Evolutionary conservation across 345 rosid species (phyloP), one percentile per base, ranked within the genome.

Genomic region (Murraya paniculata): DNA sequence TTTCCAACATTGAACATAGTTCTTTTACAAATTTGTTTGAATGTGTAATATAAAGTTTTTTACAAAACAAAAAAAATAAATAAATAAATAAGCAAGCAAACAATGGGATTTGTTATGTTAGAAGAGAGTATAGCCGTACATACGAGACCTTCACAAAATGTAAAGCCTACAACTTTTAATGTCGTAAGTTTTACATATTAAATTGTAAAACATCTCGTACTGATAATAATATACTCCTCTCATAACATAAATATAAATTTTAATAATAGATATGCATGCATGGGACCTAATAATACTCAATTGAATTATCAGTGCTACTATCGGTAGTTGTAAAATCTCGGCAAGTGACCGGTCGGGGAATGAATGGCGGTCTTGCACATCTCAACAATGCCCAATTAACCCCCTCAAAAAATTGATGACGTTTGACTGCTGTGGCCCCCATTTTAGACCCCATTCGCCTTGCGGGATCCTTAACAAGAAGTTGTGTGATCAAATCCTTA

Each of bases 321-420:
- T 80, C 77, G 1, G 70, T n/a, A 0, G 31, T 70, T 0, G 25
- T 73, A 38, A 79, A 22, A 30, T 72, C 83, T 41, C 59, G 75
- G 55, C 66, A 65, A 31, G 55, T 65, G 0, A 82, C 50, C 7
- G 79, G 55, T 7, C 75, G 81, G 0, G 92, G 94, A 69, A 81
- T 9, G 50, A 76, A 84, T 16, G 94, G 92, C 1, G 94, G 94
- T 33, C 73, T 71, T 33, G 79, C 81, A 77, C 92, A 85, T 81
- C 94, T 88, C 74, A 89, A 74, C 33, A 90, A 38, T 21, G 94
- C 94, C 94, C 94, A 90, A 19, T 90, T 90, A 21, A 85, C 84
- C 76, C 89, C 92, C 11, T 81, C 58, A 30, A 90, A 90, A 80
- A 86, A 89, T 14, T 66, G 85, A 55, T 90, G 92, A 30, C 75